Evolutionary conservation across 1,284 basidiomycete species (phyloP).

Genomic region (Rhodotorula sp.): DNA sequence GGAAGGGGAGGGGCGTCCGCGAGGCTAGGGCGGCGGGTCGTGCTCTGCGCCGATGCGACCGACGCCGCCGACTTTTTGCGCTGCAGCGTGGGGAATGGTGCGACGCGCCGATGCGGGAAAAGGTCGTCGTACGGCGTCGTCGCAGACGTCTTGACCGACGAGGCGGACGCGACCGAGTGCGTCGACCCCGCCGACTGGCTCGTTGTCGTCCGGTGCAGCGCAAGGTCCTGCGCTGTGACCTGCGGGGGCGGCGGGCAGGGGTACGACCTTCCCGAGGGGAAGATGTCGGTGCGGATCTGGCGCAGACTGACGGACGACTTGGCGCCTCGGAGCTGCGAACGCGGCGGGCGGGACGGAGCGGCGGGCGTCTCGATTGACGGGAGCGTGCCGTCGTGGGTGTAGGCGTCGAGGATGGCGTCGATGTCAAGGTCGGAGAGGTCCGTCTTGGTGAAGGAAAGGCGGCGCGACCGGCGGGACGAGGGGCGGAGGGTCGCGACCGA

Average conservation of each 20-base stretch:
- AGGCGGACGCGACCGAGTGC: conserved; percentile 6
- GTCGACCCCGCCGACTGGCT: not conserved
- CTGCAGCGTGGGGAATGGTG: conserved; percentile 29
- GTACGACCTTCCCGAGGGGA: not conserved
- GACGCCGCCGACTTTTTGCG: conserved; percentile 11
- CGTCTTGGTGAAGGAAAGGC: conserved; percentile 22
- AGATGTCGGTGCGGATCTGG: not conserved
- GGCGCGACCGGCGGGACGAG: conserved; percentile 10
- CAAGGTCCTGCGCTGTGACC: not conserved
- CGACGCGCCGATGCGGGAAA: conserved; percentile 15
- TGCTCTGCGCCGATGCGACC: not conserved
- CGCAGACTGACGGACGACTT: conserved; percentile 7
- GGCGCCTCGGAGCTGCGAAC: conserved; percentile 1
- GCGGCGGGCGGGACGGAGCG: not conserved
- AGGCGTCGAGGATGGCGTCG: conserved; percentile 35
- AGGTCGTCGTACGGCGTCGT: conserved; percentile 3
- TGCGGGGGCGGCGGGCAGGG: not conserved
- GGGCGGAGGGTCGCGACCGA: conserved; percentile 5
- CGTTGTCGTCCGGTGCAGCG: not conserved
- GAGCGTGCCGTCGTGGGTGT: not conserved
- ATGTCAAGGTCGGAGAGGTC: conserved; percentile 38
- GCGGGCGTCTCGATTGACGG: not conserved
- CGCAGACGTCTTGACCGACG: not conserved
- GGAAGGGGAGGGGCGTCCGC: conserved; percentile 16
- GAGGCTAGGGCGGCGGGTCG: not conserved